A percentile compares a stretch with the other conserved stretches of the same genome.
Conservation (phyloP, 805 yeast species). For the Yueomyces sp. region DNA sequence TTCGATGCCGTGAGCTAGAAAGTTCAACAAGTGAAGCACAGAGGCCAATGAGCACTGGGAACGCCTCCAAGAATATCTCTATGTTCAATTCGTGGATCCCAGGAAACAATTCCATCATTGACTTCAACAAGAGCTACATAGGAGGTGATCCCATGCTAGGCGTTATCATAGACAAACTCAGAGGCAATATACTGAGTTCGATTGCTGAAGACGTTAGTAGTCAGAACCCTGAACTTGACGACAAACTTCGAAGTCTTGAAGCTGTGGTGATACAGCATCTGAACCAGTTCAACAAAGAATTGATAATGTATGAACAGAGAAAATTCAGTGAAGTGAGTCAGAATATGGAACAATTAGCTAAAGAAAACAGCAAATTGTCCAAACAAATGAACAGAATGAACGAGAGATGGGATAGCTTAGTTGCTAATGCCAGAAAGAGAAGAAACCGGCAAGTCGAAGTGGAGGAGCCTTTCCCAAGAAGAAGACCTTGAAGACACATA, state of each 20-base stretch:
- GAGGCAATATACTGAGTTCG: background rate
- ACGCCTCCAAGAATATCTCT: slow-evolving; percentile 14
- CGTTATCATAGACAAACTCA: slow-evolving; percentile 8
- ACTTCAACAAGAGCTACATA: slow-evolving; percentile 1
- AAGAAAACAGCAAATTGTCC: slow-evolving; percentile 34
- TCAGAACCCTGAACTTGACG: slow-evolving; percentile 3
- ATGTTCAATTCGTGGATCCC: slow-evolving; percentile 2
- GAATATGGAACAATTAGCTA: slow-evolving; percentile 24
- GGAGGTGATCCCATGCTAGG: slow-evolving; percentile 9
- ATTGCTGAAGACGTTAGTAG: slow-evolving; percentile 8
- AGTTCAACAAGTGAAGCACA: slow-evolving; percentile 6
- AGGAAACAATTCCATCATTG: slow-evolving; percentile 3
- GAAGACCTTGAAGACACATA: too few relatives aligned
- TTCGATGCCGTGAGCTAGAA: slow-evolving; percentile 23
- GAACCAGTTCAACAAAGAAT: slow-evolving; percentile 24
- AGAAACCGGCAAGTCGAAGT: slow-evolving; percentile 16
- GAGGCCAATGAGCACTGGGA: slow-evolving; percentile 16
- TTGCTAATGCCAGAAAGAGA: slow-evolving; percentile 50
- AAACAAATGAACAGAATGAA: slow-evolving; percentile 38
- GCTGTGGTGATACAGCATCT: slow-evolving; percentile 1
- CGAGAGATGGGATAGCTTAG: slow-evolving; percentile 53
- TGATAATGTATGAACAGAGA: slow-evolving; percentile 26
- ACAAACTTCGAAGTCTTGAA: slow-evolving; percentile 8
- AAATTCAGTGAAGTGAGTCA: slow-evolving; percentile 24
- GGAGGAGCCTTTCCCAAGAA: background rate